Conservation (phyloP, 2,329 filamentous ascomycete species). For the Pestalotiopsis sp. region DNA sequence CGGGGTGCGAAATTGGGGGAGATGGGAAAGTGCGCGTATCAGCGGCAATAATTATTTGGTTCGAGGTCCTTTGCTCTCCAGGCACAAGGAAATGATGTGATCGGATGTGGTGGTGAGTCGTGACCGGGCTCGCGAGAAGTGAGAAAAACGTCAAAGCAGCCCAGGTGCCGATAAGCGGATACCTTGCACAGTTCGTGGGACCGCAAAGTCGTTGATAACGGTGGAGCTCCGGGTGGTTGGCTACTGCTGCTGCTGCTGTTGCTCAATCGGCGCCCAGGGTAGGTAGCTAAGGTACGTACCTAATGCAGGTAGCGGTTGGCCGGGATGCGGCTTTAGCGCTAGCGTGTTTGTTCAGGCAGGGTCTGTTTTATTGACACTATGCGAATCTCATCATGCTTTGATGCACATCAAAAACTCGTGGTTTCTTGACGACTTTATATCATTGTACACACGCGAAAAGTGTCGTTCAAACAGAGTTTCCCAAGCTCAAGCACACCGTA, state of each 20-base stretch:
- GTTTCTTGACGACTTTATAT: neutral
- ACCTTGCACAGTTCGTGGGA: neutral
- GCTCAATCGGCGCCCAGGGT: no score
- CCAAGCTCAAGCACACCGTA: neutral
- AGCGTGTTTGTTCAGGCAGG: neutral
- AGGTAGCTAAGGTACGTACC: no score
- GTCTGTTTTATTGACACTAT: conserved; percentile 4
- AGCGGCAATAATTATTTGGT: neutral
- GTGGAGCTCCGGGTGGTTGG: conserved; percentile 8
- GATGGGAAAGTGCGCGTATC: neutral
- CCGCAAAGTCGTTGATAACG: neutral
- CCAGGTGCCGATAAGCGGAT: conserved; percentile 7
- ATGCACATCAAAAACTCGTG: neutral
- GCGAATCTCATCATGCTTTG: neutral
- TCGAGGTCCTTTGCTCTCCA: neutral
- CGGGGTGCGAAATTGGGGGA: conserved; percentile 8
- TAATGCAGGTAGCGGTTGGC: neutral
- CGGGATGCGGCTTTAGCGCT: neutral
- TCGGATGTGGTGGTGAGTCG: neutral
- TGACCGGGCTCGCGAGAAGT: neutral
- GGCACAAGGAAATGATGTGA: neutral
- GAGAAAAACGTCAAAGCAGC: conserved; percentile 2
- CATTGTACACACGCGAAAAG: neutral
- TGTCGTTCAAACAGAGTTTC: neutral
- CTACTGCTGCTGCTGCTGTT: neutral